Evolutionary conservation across 495 filamentous ascomycete species (phyloP), one percentile per base, ranked within the genome.

Genomic region (Podospora appendiculata): DNA sequence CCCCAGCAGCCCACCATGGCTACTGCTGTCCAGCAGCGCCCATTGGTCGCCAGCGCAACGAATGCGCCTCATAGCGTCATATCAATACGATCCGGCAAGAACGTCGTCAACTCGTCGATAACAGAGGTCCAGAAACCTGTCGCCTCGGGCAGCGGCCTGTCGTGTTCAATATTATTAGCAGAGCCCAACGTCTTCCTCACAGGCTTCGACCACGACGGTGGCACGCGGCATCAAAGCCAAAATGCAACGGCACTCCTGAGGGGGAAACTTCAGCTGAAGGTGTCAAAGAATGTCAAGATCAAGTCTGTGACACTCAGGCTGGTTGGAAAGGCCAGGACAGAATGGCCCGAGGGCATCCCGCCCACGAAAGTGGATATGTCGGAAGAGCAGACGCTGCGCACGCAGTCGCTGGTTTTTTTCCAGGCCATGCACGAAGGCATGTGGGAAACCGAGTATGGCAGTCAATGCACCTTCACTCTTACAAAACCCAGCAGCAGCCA

Each of bases 271-370:
- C 83, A 87, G 63, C 65, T 98, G 47, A 84, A 84, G 55, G 79
- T 96, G 9, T 86, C 85, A 40, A 98, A 97, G 68, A 86, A 84
- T 58, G 84, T 89, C 39, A 98, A 98, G 73, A 86, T 98, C 54
- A 96, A 95, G 74, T 84, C 90, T n/a, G 80, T 98, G 32, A 88
- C 87, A 6, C 72, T 98, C 45, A 88, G 85, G 57, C 91, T 98
- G 58, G 79, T 82, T 32, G 93, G 92, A 14, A 86, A 85, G 63
- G 86, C 90, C 3, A 83, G 86, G 55, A 98, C 93, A 0, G 90
- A 95, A 63, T 98, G 93, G 93, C 93, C 94, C 17, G 93, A 98
- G 75, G 93, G 92, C 34, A 96, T 98, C 17, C 94, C 93, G 6
- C 94, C 93, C 1, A 79, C 80, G 55, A 96, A 95, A 65, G 74